Evolutionary conservation across 2,329 filamentous ascomycete species (phyloP), one percentile per base, ranked within the genome.

Genomic region (Trichophyton rubrum): DNA sequence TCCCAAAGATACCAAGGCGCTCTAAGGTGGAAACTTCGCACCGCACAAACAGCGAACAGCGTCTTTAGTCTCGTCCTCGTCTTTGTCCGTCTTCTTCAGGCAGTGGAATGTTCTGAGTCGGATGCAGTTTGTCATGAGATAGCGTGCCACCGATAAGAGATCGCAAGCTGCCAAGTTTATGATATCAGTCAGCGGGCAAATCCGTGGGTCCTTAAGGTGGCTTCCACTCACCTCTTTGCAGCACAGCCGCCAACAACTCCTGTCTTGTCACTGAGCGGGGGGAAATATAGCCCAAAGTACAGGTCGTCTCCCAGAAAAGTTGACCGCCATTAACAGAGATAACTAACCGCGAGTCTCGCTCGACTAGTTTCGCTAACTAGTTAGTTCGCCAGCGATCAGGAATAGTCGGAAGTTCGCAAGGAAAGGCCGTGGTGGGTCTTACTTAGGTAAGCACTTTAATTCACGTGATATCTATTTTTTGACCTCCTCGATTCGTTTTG

Each of bases 131-230:
- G 49, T n/a, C n/a, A 13, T n/a, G 27, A 30, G 49, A 53, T 53
- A 53, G 27, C 22, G 22, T 43, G 40, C n/a, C 11, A 45, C 41
- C 49, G 49, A 53, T 27, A 53, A 30, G 22, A 13, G 27, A 43
- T 43, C 40, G n/a, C 49, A 30, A 15, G 20, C 27, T 53, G 49
- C 49, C 49, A 53, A 53, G 49, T 53, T 43, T 53, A 53, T 53
- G 49, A 53, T 53, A 53, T 53, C 49, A 53, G 49, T 53, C 49
- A 53, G 49, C 49, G 49, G 49, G 27, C 49, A 53, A 43, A 33
- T 53, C 49, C 49, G 49, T 27, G 22, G 24, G 22, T 53, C 22
- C 27, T 30, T 7, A 8, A 15, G 40, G n/a, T n/a, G 11, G 40
- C 24, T 3, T n/a, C 15, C 33, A 38, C 22, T 53, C 11, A 24